Conservation (phyloP, 2,329 filamentous ascomycete genomes). For the Colletotrichum brevisporum region DNA sequence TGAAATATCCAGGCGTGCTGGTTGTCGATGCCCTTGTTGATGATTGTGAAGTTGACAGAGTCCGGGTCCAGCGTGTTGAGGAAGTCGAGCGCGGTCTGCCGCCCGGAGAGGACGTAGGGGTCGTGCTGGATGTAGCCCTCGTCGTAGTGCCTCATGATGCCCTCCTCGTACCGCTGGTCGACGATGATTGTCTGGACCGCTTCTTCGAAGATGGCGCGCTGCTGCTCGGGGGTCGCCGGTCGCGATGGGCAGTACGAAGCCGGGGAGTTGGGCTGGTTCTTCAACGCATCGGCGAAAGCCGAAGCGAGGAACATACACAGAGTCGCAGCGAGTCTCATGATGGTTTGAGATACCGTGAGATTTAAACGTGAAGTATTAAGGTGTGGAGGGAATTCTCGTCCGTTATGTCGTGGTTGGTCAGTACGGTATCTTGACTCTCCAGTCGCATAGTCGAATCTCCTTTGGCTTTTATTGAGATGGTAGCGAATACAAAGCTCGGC, state of each 20-base stretch:
- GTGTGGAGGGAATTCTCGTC: too few relatives aligned
- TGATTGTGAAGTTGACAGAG: constrained; percentile 4
- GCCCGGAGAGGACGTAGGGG: constrained; percentile 14
- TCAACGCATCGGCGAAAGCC: background rate
- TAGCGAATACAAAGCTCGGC: too few relatives aligned
- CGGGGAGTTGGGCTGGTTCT: background rate
- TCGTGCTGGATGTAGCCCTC: constrained; percentile 36
- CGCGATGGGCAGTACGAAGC: background rate
- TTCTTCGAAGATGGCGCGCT: constrained; percentile 4
- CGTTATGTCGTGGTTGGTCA: too few relatives aligned
- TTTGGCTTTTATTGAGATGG: too few relatives aligned
- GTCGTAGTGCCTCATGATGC: constrained; percentile 2
- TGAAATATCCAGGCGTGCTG: background rate
- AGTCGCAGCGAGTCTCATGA: too few relatives aligned
- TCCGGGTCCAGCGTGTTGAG: background rate
- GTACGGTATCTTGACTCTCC: too few relatives aligned
- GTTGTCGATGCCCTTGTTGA: background rate
- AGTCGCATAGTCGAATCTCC: too few relatives aligned
- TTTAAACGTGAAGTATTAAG: too few relatives aligned
- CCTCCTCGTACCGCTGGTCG: constrained; percentile 3
- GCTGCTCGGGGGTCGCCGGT: background rate
- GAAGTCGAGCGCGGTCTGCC: constrained; percentile 1
- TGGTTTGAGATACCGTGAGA: too few relatives aligned
- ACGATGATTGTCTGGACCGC: constrained; percentile 5
- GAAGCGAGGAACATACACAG: background rate